These are phyloP conservation scores for Exophiala bonariae DNA, from an alignment of 2,329 filamentous ascomycete genomes.

Conservation along the genomic window DNA sequence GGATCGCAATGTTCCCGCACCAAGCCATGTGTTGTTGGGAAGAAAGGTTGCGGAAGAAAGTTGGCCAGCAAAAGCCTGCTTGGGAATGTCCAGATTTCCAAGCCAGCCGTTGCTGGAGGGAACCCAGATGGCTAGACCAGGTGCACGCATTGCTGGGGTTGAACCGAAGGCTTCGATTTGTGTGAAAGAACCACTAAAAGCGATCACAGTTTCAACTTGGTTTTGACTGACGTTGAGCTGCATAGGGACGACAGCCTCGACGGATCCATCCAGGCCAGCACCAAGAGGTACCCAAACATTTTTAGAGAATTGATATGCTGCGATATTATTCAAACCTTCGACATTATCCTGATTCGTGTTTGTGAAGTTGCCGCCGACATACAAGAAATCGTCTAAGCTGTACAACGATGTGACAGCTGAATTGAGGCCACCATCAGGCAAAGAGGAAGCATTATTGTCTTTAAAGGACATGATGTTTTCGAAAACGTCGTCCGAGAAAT, in stretches of 20 bases:
- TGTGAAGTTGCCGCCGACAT: slow-evolving; percentile 82
- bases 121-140: slow-evolving; percentile 89
- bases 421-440: slow-evolving; percentile 75
- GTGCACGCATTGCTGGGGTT: slow-evolving; percentile 60
- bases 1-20: slow-evolving; percentile 80
- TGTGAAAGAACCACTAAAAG: slow-evolving; percentile 77
- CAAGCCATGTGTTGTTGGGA: slow-evolving; percentile 61
- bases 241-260: slow-evolving; percentile 73
- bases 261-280: slow-evolving; percentile 78
- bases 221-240: slow-evolving; percentile 73
- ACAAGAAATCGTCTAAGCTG: slow-evolving; percentile 66
- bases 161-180: slow-evolving; percentile 67
- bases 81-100: slow-evolving; percentile 64
- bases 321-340: slow-evolving; percentile 67
- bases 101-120: slow-evolving; percentile 85
- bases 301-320: slow-evolving; percentile 68
- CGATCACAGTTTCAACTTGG: slow-evolving; percentile 70
- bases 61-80: slow-evolving; percentile 69
- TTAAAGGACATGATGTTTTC: slow-evolving; percentile 77
- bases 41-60: slow-evolving; percentile 71
- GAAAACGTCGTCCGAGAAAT: slow-evolving; percentile 69
- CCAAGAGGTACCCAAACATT: slow-evolving; percentile 78
- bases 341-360: slow-evolving; percentile 64
- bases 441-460: slow-evolving; percentile 60
- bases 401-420: slow-evolving; percentile 73